A percentile compares a stretch with the other conserved stretches of the same genome.
phyloP scores from a whole-genome alignment of 2,329 filamentous ascomycete species.

The Rhynchosporium agropyri region DNA sequence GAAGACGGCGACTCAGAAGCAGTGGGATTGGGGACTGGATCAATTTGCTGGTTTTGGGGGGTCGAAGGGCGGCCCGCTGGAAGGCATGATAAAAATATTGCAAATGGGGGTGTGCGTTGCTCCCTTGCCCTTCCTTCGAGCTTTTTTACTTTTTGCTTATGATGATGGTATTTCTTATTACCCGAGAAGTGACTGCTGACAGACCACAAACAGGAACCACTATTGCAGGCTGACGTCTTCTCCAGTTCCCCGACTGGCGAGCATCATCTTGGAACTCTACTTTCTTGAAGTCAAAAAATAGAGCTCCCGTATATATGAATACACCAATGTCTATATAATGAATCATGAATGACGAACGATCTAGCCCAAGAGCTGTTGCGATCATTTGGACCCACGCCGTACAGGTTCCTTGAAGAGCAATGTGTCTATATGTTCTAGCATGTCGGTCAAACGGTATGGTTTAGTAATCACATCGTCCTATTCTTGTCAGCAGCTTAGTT shows the following conservation, averaged over 20 bases:
- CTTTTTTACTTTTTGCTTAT: not conserved
- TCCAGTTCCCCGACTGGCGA: constrained; percentile 30
- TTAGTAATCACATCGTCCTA: constrained; percentile 37
- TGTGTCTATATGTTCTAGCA: constrained; percentile 33
- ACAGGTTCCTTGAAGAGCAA: constrained; percentile 17
- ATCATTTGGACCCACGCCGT: not conserved
- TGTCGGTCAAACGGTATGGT: constrained; percentile 35
- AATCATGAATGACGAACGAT: constrained; percentile 9
- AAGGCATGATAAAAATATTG: constrained; percentile 40
- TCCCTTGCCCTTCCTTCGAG: not conserved
- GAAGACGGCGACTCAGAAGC: constrained; percentile 22
- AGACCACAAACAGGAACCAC: constrained; percentile 34
- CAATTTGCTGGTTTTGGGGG: constrained; percentile 38
- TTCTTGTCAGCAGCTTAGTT: constrained; percentile 40
- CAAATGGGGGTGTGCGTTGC: constrained; percentile 38
- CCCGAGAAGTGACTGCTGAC: constrained; percentile 6
- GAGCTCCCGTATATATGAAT: not conserved
- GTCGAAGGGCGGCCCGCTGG: constrained; percentile 35
- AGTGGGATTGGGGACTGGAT: constrained; percentile 34
- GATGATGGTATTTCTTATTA: not conserved
- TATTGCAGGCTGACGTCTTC: constrained; percentile 38
- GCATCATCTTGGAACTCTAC: constrained; percentile 39
- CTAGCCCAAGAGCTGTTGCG: not conserved
- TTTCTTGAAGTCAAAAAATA: constrained; percentile 36
- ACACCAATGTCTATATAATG: constrained; percentile 6